Conservation (phyloP, 495 filamentous ascomycete species). For the Neurospora sp. region DNA sequence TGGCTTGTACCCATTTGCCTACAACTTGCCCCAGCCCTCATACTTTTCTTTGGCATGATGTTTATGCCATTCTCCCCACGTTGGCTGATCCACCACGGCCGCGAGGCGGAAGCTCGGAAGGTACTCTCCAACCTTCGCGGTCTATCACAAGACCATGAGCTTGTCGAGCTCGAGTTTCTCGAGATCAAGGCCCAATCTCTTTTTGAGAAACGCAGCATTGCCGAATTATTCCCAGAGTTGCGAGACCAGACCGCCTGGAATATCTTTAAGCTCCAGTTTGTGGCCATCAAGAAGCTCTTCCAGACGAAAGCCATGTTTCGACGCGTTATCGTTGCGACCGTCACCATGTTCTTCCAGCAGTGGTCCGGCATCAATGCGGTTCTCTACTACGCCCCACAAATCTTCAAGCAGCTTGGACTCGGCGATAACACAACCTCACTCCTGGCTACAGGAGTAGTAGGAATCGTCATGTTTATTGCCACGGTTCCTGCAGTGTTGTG, state of each 20-base stretch:
- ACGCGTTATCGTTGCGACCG: slow-evolving; percentile 54
- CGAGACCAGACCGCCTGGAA: slow-evolving; percentile 50
- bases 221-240: slow-evolving; percentile 59
- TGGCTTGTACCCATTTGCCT: slow-evolving; percentile 60
- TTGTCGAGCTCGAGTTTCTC: slow-evolving; percentile 65
- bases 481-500: slow-evolving; percentile 61
- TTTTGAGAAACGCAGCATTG: slow-evolving; percentile 67
- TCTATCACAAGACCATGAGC: slow-evolving; percentile 47
- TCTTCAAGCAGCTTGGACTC: slow-evolving; percentile 62
- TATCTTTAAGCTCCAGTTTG: slow-evolving; percentile 57
- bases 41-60: slow-evolving; percentile 59
- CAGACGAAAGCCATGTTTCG: slow-evolving; percentile 64
- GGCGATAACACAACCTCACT: slow-evolving; percentile 52
- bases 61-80: slow-evolving; percentile 77
- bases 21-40: slow-evolving; percentile 49
- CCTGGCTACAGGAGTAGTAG: slow-evolving; percentile 70
- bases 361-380: slow-evolving; percentile 68
- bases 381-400: slow-evolving; percentile 62
- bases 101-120: slow-evolving; percentile 59
- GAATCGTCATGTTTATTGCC: slow-evolving; percentile 62
- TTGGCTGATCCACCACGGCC: slow-evolving; percentile 66
- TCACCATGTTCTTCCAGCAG: slow-evolving; percentile 70
- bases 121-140: slow-evolving; percentile 59
- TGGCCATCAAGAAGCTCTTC: slow-evolving; percentile 65
- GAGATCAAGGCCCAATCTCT: slow-evolving; percentile 74